Evolutionary conservation across 495 filamentous ascomycete species (phyloP).

Genomic region (Neurospora sp.): DNA sequence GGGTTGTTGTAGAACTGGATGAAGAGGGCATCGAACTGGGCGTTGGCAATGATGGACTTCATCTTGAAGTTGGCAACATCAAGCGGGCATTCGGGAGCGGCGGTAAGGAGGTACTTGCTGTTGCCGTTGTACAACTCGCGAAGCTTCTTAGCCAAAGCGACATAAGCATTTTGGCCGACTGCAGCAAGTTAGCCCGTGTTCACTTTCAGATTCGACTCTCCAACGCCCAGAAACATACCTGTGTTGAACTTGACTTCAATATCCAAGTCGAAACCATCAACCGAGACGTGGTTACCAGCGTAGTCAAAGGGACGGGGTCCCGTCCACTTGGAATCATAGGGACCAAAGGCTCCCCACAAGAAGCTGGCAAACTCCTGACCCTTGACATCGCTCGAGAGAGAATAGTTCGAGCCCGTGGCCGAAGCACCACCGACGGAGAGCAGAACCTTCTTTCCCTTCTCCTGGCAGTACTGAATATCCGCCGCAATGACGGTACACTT

Average conservation of each 20-base stretch:
- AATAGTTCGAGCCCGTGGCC: conserved; percentile 23
- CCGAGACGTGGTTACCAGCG: conserved; percentile 21
- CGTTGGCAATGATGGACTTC: conserved; percentile 41
- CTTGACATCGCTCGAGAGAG: conserved; percentile 36
- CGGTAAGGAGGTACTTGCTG: conserved; percentile 42
- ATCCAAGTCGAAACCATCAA: conserved; percentile 66
- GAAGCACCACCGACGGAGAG: conserved; percentile 51
- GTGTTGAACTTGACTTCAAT: conserved; percentile 38
- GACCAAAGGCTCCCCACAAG: conserved; percentile 58
- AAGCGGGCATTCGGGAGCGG: conserved; percentile 56
- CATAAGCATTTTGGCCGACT: conserved; percentile 21
- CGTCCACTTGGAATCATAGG: conserved; percentile 25
- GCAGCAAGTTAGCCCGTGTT: background rate
- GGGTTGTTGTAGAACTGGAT: conserved; percentile 68
- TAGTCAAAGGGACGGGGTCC: conserved; percentile 53
- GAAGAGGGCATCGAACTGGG: conserved; percentile 53
- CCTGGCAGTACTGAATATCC: conserved; percentile 55
- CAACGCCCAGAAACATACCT: background rate
- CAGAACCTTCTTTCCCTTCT: conserved; percentile 52
- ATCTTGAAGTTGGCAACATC: conserved; percentile 40
- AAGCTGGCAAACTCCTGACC: conserved; percentile 50
- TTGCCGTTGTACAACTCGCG: conserved; percentile 34
- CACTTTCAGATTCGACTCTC: background rate
- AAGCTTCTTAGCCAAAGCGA: conserved; percentile 42
- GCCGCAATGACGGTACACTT: conserved; percentile 30